Evolutionary conservation across 495 filamentous ascomycete species (phyloP), one percentile per base, ranked within the genome.

Genomic region (Neurospora hispaniola): DNA sequence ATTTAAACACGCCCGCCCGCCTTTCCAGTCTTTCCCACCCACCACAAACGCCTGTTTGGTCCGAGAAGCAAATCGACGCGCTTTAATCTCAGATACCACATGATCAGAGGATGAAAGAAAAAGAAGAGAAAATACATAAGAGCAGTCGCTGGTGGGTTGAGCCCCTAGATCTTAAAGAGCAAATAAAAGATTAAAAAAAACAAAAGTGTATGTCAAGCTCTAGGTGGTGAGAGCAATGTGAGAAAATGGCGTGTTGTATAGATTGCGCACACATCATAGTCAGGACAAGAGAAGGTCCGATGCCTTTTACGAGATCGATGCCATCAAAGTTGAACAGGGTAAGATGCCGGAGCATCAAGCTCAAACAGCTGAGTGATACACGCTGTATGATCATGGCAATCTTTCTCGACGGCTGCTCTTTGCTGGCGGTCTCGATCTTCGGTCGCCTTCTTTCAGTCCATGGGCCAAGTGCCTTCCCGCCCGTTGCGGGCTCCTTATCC

Each of bases 381-480:
- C 43, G 43, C 43, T n/a, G 43, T 10, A 44, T 44, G 43, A 46
- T 46, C 18, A 46, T 46, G 18, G 43, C 43, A 46, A 46, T n/a
- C 18, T n/a, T 46, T 46, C 3, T 46, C 43, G 43, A 9, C 43
- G 43, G 43, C 43, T 46, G 43, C 8, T 46, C 43, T 46, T n/a
- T 46, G 43, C 43, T 46, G 43, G 43, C 43, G n/a, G 43, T 10
- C 43, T 46, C 18, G 43, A 8, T n/a, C n/a, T 46, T 46, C 18
- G 10, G 43, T 46, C 43, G 43, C 3, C n/a, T 11, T 46, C 43
- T 46, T 46, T 10, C 43, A 46, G 43, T 44, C 43, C 18, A 44
- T 44, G 43, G 18, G 43, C 43, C 18, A n/a, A 44, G 43, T 69
- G 76, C 44, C 68, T 69, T 70, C 59, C 42, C 42, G 71, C 43